These are phyloP conservation scores for Lagenidium sp. DNA, from an alignment of 352 stramenopile genomes.

Conservation along the genomic window DNA sequence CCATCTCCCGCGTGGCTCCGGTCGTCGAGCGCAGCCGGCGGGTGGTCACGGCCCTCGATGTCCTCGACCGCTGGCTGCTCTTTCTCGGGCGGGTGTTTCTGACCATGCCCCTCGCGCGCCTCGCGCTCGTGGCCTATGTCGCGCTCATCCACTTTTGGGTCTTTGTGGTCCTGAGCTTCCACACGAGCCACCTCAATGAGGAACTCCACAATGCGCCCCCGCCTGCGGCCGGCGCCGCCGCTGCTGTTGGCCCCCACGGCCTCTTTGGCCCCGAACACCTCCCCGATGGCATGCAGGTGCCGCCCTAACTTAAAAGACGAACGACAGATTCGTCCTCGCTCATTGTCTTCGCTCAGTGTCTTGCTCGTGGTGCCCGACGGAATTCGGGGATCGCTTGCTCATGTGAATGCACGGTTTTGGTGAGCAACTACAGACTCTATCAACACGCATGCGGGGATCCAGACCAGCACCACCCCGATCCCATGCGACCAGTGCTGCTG, in stretches of 20 bases:
- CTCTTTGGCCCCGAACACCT: not conserved
- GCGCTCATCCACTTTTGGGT: conserved; percentile 80
- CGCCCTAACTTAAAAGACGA: too few species aligned
- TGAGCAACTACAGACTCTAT: too few species aligned
- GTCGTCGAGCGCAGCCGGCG: conserved; percentile 62
- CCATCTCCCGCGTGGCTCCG: conserved; percentile 52
- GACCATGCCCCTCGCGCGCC: conserved; percentile 58
- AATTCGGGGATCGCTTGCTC: too few species aligned
- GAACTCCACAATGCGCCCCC: too few species aligned
- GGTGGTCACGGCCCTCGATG: conserved; percentile 50
- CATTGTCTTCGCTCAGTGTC: too few species aligned
- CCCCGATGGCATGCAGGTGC: not conserved
- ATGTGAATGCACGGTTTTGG: too few species aligned
- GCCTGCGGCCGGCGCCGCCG: conserved; percentile 3
- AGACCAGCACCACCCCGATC: too few species aligned
- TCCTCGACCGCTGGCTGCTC: conserved; percentile 64
- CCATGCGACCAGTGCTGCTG: too few species aligned
- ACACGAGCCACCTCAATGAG: conserved; percentile 79
- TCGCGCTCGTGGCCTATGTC: conserved; percentile 71
- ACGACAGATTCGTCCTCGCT: too few species aligned
- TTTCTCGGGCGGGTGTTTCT: conserved; percentile 77
- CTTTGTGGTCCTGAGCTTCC: conserved; percentile 80
- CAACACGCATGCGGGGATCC: too few species aligned
- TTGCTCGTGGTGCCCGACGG: too few species aligned
- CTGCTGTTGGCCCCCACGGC: not conserved